phyloP scores from a whole-genome alignment of 225 moss, liverwort and hornwort species.

The Neckera pumila region DNA sequence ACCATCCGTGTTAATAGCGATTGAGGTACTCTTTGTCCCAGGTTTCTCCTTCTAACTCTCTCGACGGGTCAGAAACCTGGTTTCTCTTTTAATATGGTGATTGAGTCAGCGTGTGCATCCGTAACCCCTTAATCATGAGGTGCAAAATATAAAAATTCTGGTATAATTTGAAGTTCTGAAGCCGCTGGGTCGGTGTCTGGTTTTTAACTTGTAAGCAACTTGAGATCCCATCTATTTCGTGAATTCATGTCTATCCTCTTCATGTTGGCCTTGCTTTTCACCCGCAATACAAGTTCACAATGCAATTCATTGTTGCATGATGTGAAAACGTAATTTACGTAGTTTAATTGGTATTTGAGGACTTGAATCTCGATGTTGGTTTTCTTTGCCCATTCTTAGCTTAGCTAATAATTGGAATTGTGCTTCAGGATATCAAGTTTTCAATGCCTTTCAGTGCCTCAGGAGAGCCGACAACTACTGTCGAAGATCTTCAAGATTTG shows the following conservation, averaged over 20 bases:
- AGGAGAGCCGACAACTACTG: slow-evolving; percentile 38
- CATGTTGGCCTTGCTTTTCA: neutral
- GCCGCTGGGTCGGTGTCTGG: neutral
- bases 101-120: neutral
- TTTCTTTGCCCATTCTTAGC: neutral
- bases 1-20: neutral
- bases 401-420: neutral
- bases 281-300: neutral
- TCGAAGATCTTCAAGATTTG: slow-evolving; percentile 85
- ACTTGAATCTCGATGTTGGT: neutral
- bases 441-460: slow-evolving; percentile 67
- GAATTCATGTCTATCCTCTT: neutral
- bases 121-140: neutral
- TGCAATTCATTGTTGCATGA: neutral
- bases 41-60: neutral
- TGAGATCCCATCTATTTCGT: neutral
- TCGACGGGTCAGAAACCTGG: neutral
- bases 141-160: neutral
- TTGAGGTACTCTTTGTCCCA: neutral
- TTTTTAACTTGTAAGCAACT: neutral
- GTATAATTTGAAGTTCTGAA: neutral
- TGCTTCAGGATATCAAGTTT: slow-evolving; percentile 72
- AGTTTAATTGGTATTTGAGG: neutral
- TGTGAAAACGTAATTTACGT: neutral
- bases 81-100: neutral